phyloP scores from a whole-genome alignment of 129 eudicot genomes.

The Heracleum sosnowskyi region DNA sequence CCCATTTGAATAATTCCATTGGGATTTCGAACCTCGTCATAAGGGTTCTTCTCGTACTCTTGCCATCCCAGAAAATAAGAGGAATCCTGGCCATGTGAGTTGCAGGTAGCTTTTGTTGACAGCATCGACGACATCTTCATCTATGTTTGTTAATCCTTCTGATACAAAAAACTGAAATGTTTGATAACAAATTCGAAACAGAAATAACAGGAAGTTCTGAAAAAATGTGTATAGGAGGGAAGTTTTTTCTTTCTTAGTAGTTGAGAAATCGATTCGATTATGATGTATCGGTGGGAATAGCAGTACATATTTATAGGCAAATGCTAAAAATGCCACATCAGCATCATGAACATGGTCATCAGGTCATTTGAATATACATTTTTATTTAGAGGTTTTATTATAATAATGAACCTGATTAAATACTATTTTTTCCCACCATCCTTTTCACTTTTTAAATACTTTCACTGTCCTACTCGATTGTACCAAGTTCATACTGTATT shows the following conservation, averaged over 20 bases:
- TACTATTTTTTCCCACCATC: not conserved
- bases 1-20: conserved; percentile 92
- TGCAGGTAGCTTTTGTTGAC: conserved; percentile 55
- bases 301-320: not conserved
- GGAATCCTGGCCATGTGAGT: conserved; percentile 83
- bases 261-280: not conserved
- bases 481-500: not conserved
- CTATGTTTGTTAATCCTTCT: not conserved
- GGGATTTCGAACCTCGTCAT: conserved; percentile 43
- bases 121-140: conserved; percentile 40
- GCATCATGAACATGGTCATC: not conserved
- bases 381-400: not conserved
- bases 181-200: not conserved
- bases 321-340: not conserved
- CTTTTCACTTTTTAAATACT: no score
- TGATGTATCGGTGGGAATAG: not conserved
- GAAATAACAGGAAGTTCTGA: not conserved
- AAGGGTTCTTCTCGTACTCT: conserved; percentile 93
- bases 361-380: no score
- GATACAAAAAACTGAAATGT: not conserved
- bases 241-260: not conserved
- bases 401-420: not conserved
- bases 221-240: not conserved
- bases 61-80: conserved; percentile 94
- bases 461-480: not conserved